phyloP scores from a whole-genome alignment of 2,329 filamentous ascomycete genomes.

The Apiospora saccharicola region DNA sequence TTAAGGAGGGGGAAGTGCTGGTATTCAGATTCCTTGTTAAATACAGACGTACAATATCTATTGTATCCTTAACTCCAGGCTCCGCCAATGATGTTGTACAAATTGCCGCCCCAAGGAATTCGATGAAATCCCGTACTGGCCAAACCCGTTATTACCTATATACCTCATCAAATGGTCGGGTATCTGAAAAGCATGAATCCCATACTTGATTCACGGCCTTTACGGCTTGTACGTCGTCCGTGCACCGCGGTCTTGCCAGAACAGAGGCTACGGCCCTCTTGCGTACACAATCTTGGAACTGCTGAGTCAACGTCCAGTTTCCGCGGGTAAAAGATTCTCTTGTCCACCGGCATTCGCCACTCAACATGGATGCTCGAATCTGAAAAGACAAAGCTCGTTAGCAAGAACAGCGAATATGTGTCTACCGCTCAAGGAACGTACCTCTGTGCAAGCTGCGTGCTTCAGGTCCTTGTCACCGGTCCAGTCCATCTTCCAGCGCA shows the following conservation, averaged over 20 bases:
- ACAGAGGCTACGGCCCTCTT: constrained; percentile 82
- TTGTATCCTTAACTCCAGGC: constrained; percentile 23
- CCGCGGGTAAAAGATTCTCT: constrained; percentile 84
- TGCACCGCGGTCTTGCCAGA: constrained; percentile 78
- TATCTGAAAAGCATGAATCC: constrained; percentile 96
- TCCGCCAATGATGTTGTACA: constrained; percentile 28
- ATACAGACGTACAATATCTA: constrained; percentile 25
- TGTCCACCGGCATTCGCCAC: constrained; percentile 91
- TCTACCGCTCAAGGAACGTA: constrained; percentile 45
- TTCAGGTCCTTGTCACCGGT: constrained; percentile 73
- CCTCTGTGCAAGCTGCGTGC: constrained; percentile 95
- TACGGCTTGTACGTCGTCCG: constrained; percentile 84
- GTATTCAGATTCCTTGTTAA: constrained; percentile 28
- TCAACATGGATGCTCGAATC: constrained; percentile 93
- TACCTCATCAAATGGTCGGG: constrained; percentile 94
- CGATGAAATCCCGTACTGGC: too few relatives aligned
- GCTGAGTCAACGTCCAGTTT: constrained; percentile 89
- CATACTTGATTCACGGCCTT: constrained; percentile 97
- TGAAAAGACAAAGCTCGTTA: constrained; percentile 43
- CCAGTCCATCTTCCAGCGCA: constrained; percentile 91
- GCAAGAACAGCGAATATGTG: background rate
- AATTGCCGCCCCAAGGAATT: background rate
- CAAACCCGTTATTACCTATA: constrained; percentile 71
- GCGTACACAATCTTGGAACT: constrained; percentile 92
- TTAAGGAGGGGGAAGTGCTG: constrained; percentile 35